phyloP scores from a whole-genome alignment of 768 basidiomycete species.

The Phaffia australis region DNA sequence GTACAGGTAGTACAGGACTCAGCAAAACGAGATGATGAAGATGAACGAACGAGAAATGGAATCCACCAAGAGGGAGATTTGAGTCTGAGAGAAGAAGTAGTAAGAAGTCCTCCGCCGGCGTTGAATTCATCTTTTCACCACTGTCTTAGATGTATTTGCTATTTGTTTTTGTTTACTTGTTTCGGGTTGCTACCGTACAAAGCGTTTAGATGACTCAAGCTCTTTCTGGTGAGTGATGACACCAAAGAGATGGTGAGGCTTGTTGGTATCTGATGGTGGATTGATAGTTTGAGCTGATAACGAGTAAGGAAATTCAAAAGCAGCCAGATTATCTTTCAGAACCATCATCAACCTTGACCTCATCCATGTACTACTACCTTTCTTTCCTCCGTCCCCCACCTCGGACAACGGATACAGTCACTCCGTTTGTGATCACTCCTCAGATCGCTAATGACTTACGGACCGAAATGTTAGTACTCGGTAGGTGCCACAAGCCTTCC shows the following conservation, averaged over 20 bases:
- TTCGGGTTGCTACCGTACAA: too few species aligned
- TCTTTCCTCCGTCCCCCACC: constrained; percentile 85
- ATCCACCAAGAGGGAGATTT: constrained; percentile 92
- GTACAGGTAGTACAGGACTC: neutral
- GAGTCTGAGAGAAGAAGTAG: constrained; percentile 75
- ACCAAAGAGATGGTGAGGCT: too few species aligned
- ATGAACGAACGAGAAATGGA: constrained; percentile 36
- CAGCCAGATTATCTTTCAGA: too few species aligned
- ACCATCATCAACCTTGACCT: too few species aligned
- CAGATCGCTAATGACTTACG: constrained; percentile 84
- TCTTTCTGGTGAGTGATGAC: too few species aligned
- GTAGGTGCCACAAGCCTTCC: neutral
- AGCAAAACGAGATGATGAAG: neutral
- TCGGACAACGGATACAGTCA: constrained; percentile 38
- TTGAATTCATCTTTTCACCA: neutral
- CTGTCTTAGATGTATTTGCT: too few species aligned
- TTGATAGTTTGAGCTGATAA: too few species aligned
- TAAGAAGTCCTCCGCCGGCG: constrained; percentile 49
- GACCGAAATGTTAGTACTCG: constrained; percentile 48
- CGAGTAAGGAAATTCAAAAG: too few species aligned
- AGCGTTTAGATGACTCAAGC: too few species aligned
- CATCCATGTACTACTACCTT: constrained; percentile 69
- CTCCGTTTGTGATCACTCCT: constrained; percentile 53
- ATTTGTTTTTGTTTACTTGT: too few species aligned
- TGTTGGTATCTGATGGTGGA: too few species aligned